phyloP scores from a whole-genome alignment of 2,329 filamentous ascomycete species.

The Stromatinia cepivora region DNA sequence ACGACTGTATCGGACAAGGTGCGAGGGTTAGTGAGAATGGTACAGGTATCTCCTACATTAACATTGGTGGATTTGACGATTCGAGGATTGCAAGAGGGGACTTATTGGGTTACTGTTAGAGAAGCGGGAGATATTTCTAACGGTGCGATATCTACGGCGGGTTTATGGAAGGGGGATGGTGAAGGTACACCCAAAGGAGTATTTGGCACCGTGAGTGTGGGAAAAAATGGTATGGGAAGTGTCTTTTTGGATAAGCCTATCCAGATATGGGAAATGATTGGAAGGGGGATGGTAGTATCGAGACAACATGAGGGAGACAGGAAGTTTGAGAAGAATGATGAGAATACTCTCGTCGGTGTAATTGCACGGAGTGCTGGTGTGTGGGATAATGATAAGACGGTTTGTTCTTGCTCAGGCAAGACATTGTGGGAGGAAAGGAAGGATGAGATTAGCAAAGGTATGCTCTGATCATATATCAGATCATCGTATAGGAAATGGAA shows the following conservation, averaged over 20 bases:
- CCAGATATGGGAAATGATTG: slow-evolving; percentile 95
- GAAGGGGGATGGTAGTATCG: slow-evolving; percentile 85
- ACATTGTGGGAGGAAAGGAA: slow-evolving; percentile 96
- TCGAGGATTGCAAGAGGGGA: slow-evolving; percentile 76
- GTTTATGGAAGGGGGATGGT: slow-evolving; percentile 64
- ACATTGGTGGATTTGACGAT: slow-evolving; percentile 88
- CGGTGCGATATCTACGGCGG: slow-evolving; percentile 79
- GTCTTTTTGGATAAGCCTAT: slow-evolving; percentile 80
- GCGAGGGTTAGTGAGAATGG: slow-evolving; percentile 86
- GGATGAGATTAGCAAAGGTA: slow-evolving; percentile 85
- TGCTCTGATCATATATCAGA: slow-evolving; percentile 61
- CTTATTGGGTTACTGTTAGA: slow-evolving; percentile 80
- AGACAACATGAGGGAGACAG: slow-evolving; percentile 60
- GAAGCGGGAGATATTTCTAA: slow-evolving; percentile 83
- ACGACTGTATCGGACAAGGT: slow-evolving; percentile 64
- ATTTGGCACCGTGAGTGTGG: slow-evolving; percentile 76
- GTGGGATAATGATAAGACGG: slow-evolving; percentile 98
- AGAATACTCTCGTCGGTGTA: slow-evolving; percentile 85
- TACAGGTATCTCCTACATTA: slow-evolving; percentile 76
- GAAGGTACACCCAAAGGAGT: slow-evolving; percentile 54
- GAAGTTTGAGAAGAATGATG: slow-evolving; percentile 68
- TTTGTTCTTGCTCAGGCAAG: slow-evolving; percentile 97
- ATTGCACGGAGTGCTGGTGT: slow-evolving; percentile 95
- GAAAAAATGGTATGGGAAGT: slow-evolving; percentile 71
- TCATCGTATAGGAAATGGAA: slow-evolving; percentile 30